These are phyloP conservation scores for Narthecium ossifragum DNA, from an alignment of 106 monocot genomes.

Conservation along the genomic window DNA sequence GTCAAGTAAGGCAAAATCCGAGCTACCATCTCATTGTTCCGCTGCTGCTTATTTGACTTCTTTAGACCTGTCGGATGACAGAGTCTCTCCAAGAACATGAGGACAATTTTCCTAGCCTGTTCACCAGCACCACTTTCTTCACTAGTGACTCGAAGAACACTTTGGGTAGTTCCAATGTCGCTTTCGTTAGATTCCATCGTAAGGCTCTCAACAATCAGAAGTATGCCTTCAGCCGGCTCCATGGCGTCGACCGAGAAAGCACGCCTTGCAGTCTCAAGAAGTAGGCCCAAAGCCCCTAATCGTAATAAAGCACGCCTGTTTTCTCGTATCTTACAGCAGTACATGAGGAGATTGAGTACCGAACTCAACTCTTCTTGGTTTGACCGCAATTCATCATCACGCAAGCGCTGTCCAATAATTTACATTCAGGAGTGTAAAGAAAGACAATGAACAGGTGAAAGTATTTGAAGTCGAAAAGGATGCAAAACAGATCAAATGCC, in stretches of 20 bases:
- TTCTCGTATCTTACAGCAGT: slow-evolving; percentile 96
- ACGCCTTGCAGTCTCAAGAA: slow-evolving; percentile 83
- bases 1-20: slow-evolving; percentile 97
- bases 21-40: slow-evolving; percentile 97
- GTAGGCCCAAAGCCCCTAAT: slow-evolving; percentile 73
- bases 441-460: too few relatives aligned
- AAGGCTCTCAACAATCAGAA: slow-evolving; percentile 88
- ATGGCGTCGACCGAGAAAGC: slow-evolving; percentile 94
- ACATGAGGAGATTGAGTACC: slow-evolving; percentile 88
- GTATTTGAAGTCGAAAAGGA: too few relatives aligned
- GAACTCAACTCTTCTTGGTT: slow-evolving; percentile 86
- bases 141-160: slow-evolving; percentile 43
- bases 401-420: slow-evolving; percentile 61
- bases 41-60: slow-evolving; percentile 84
- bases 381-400: slow-evolving; percentile 75
- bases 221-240: slow-evolving; percentile 94
- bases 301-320: slow-evolving; percentile 73
- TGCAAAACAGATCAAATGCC: too few relatives aligned
- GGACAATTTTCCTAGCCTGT: slow-evolving; percentile 90
- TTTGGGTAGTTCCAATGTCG: slow-evolving; percentile 70
- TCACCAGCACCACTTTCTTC: slow-evolving; percentile 71
- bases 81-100: slow-evolving; percentile 93
- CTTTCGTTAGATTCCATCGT: slow-evolving; percentile 93
- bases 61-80: slow-evolving; percentile 49
- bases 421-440: too few relatives aligned